Base-by-base conservation (phyloP, 495 filamentous ascomycete genomes). In the Penicillium argentinense region DNA sequence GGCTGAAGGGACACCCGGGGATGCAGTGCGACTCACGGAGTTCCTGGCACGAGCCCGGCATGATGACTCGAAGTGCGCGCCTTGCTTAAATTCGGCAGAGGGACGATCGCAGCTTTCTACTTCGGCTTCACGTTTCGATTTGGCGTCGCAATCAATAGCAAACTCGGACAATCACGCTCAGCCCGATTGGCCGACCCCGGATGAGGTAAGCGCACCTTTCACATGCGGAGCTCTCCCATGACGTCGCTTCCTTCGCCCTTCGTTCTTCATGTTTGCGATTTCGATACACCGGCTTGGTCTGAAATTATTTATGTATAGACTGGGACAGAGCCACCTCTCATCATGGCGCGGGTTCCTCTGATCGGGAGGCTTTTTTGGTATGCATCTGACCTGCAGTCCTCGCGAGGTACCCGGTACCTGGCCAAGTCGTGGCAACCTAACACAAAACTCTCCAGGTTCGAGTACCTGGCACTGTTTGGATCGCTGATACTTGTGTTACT, bases 31-130 rank as follows among this genome's bases (percentile, higher is more conserved):
- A 73, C 85, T 59, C 79, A 97, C 93, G 82, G 62, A 98, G 91
- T 63, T 97, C 92, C 78, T 88, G 88, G 77, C 93, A 98, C 46
- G 91, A 96, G 64, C 85, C 87, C 19, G 93, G 93, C 93, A 98
- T 98, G 40, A 57, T 83, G 69, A 29, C n/a, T n/a, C n/a, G n/a
- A n/a, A n/a, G n/a, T n/a, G n/a, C 24, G 40, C 48, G 33, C 33
- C 33, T 21, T 36, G 16, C 17, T 36, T 3, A 36, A 26, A 5
- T 11, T 18, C 7, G 9, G 7, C 17, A 9, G 33, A 36, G 14
- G 33, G 12, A 19, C 16, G 21, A 18, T 36, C 33, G 33, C 33
- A 12, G 17, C 9, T 12, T 19, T 12, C 33, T 9, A 36, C 18
- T 36, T 36, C n/a, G n/a, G n/a, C n/a, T n/a, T n/a, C n/a, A n/a